Percentiles rank a stretch among this genome's conserved stretches.
Conservation (phyloP, 1,284 basidiomycete genomes). For the Clitocybe nebularis region DNA sequence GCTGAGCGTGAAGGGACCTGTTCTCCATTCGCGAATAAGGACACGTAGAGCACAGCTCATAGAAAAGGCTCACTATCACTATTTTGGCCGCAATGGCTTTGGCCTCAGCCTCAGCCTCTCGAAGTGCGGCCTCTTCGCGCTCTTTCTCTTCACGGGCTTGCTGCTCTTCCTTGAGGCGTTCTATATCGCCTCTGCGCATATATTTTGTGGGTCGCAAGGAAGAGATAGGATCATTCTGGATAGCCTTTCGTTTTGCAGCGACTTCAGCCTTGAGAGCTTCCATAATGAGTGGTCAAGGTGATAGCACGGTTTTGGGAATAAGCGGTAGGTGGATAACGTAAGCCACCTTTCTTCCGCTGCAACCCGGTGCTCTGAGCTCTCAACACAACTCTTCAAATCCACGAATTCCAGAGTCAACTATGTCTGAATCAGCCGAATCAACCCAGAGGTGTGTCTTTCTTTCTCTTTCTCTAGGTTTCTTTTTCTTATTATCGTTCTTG, state of each 20-base stretch:
- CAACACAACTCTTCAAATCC: slow-evolving; percentile 13
- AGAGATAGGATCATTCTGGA: slow-evolving; percentile 33
- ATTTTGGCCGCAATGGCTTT: slow-evolving; percentile 24
- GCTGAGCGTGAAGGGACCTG: slow-evolving; percentile 40
- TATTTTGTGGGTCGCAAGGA: slow-evolving; percentile 68
- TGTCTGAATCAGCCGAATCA: slow-evolving; percentile 55
- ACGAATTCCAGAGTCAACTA: slow-evolving; percentile 30
- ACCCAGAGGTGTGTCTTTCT: slow-evolving; percentile 45
- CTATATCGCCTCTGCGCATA: slow-evolving; percentile 80
- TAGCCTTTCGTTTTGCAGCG: slow-evolving; percentile 78
- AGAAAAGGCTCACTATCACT: slow-evolving; percentile 39
- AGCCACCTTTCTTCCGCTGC: slow-evolving; percentile 22
- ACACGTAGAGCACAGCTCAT: slow-evolving; percentile 6
- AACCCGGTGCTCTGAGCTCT: slow-evolving; percentile 15
- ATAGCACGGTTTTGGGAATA: slow-evolving; percentile 8
- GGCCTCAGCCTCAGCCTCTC: slow-evolving; percentile 24
- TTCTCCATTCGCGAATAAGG: slow-evolving; percentile 40
- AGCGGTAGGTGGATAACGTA: slow-evolving; percentile 29
- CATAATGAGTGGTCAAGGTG: slow-evolving; percentile 43
- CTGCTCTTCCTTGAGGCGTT: slow-evolving; percentile 66
- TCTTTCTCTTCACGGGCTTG: slow-evolving; percentile 50
- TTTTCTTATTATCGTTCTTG: slow-evolving; percentile 12
- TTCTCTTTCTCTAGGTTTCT: slow-evolving; percentile 2
- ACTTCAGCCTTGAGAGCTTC: slow-evolving; percentile 88
- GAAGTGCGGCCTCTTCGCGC: slow-evolving; percentile 33